Percentiles rank a stretch among this genome's conserved stretches.
phyloP scores from a whole-genome alignment of 352 stramenopile genomes.

The Globisporangium cylindrosporum region DNA sequence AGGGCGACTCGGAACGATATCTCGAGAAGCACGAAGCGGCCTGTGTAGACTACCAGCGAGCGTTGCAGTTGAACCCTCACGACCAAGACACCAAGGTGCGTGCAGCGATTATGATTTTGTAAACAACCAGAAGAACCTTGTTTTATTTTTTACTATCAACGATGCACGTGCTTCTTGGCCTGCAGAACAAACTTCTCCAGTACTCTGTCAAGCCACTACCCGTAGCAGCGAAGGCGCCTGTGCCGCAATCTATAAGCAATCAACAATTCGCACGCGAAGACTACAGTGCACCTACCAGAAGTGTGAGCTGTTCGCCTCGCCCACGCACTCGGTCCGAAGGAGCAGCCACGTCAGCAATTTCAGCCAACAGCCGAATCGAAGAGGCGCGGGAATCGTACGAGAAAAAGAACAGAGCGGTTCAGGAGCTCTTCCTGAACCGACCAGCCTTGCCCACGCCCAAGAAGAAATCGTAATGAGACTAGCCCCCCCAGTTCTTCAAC shows the following conservation, averaged over 20 bases:
- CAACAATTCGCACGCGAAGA: conserved; percentile 5
- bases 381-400: conserved; percentile 43
- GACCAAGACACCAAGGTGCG: conserved; percentile 55
- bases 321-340: conserved; percentile 10
- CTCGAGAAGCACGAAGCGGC: conserved; percentile 64
- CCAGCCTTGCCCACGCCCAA: conserved; percentile 28
- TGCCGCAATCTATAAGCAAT: conserved; percentile 6
- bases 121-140: neutral
- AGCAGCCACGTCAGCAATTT: conserved; percentile 16
- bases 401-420: conserved; percentile 51
- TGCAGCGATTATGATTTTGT: neutral
- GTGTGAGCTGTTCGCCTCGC: neutral
- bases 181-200: conserved; percentile 59
- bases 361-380: conserved; percentile 18
- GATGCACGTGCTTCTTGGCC: neutral
- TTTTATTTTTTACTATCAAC: neutral
- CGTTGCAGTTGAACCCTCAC: conserved; percentile 48
- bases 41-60: conserved; percentile 47
- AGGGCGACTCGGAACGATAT: conserved; percentile 71
- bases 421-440: conserved; percentile 54
- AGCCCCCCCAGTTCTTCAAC: neutral
- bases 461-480: neutral
- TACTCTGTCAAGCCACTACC: conserved; percentile 31
- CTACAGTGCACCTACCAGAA: neutral
- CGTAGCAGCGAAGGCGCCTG: neutral